These are phyloP conservation scores for Colletotrichum somersetense DNA, from an alignment of 2,329 filamentous ascomycete species.

Conservation along the genomic window DNA sequence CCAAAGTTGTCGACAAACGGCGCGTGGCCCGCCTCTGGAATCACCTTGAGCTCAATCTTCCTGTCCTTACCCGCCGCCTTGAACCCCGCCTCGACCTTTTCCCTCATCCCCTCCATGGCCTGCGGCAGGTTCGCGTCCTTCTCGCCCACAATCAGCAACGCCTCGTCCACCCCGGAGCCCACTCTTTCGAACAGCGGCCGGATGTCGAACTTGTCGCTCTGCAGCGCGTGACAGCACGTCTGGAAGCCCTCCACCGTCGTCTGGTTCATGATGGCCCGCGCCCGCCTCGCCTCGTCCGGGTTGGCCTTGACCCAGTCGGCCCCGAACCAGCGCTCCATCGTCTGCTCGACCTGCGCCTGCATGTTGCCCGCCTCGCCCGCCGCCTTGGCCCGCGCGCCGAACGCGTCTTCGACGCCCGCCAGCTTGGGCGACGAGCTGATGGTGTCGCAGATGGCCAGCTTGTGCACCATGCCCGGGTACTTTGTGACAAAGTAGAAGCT, in stretches of 20 bases:
- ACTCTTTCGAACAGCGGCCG: conserved; percentile 51
- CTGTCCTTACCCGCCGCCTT: conserved; percentile 44
- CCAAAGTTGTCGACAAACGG: conserved; percentile 55
- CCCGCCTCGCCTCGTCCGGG: conserved; percentile 51
- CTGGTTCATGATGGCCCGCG: conserved; percentile 52
- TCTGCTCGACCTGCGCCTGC: conserved; percentile 48
- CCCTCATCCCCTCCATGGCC: conserved; percentile 55
- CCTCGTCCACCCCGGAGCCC: conserved; percentile 51
- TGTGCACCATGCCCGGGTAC: conserved; percentile 54
- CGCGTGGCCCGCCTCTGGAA: conserved; percentile 54
- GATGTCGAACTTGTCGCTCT: conserved; percentile 54
- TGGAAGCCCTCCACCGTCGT: conserved; percentile 57
- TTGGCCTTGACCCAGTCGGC: conserved; percentile 52
- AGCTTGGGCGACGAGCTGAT: conserved; percentile 55
- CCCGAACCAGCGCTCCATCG: conserved; percentile 58
- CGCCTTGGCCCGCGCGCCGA: conserved; percentile 51
- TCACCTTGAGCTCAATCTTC: conserved; percentile 50
- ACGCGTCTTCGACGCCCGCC: conserved; percentile 52
- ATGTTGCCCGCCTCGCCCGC: conserved; percentile 52
- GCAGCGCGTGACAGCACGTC: conserved; percentile 56
- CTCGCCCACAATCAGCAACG: conserved; percentile 55
- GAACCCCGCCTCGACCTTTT: conserved; percentile 52
- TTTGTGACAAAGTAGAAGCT: conserved; percentile 55
- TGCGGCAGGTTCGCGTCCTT: conserved; percentile 56
- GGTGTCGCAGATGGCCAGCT: conserved; percentile 56